These are phyloP conservation scores for Cladosporium cucumerinum DNA, from an alignment of 2,329 filamentous ascomycete genomes.

Conservation along the genomic window DNA sequence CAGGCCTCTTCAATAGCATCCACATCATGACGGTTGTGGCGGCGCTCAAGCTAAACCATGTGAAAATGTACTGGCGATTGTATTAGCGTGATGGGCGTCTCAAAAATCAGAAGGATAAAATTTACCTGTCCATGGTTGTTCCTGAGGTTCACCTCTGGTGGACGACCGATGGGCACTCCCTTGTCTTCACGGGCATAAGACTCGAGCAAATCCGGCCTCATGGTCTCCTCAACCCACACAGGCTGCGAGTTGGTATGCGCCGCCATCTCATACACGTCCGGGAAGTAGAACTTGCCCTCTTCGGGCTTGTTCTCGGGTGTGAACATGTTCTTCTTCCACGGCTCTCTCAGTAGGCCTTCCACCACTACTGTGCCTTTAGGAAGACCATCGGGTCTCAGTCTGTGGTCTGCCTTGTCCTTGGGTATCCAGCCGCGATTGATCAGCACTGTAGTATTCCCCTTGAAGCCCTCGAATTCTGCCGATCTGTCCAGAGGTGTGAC, in stretches of 20 bases:
- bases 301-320: slow-evolving; percentile 86
- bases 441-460: slow-evolving; percentile 63
- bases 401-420: slow-evolving; percentile 67
- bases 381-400: slow-evolving; percentile 60
- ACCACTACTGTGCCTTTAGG: slow-evolving; percentile 70
- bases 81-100: neutral
- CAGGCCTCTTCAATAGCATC: slow-evolving; percentile 87
- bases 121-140: slow-evolving; percentile 83
- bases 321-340: slow-evolving; percentile 97
- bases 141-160: slow-evolving; percentile 84
- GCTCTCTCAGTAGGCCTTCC: slow-evolving; percentile 79
- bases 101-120: neutral
- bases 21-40: slow-evolving; percentile 94
- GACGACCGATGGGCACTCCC: slow-evolving; percentile 83
- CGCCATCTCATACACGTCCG: slow-evolving; percentile 91
- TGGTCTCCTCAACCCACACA: slow-evolving; percentile 94
- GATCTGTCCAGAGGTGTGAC: slow-evolving; percentile 82
- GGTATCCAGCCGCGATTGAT: slow-evolving; percentile 91
- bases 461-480: slow-evolving; percentile 37
- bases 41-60: slow-evolving; percentile 79
- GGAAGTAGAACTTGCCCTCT: slow-evolving; percentile 87
- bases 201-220: slow-evolving; percentile 77
- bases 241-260: slow-evolving; percentile 74
- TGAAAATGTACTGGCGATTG: slow-evolving; percentile 73
- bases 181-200: slow-evolving; percentile 71